A percentile compares a stretch with the other conserved stretches of the same genome.
Evolutionary conservation across 495 filamentous ascomycete genomes (phyloP).

Genomic region (Diplogelasinospora grovesii): DNA sequence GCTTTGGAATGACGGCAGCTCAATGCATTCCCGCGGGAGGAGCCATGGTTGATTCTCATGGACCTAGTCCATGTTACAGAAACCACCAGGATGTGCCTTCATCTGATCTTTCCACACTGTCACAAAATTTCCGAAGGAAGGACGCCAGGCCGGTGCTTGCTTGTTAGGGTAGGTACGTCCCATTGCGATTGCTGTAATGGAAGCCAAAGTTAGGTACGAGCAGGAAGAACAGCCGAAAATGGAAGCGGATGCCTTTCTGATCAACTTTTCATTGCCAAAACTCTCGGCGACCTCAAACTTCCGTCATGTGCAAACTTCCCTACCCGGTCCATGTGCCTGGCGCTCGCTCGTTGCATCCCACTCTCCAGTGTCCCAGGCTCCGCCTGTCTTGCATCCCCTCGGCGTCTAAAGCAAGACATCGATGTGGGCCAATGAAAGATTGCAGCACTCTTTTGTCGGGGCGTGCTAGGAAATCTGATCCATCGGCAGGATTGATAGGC

Average conservation of each 20-base stretch:
- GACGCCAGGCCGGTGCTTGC: neutral
- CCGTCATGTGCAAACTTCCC: neutral
- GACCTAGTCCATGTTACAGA: too few relatives aligned
- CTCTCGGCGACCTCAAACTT: too few relatives aligned
- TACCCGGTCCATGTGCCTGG: neutral
- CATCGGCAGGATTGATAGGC: too few relatives aligned
- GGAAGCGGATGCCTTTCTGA: too few relatives aligned
- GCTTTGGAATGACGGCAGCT: too few relatives aligned
- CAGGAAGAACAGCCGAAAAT: neutral
- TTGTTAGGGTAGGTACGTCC: neutral
- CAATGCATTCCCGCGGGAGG: too few relatives aligned
- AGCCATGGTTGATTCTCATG: too few relatives aligned
- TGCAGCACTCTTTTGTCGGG: too few relatives aligned
- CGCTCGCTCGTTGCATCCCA: neutral
- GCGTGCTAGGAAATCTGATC: too few relatives aligned
- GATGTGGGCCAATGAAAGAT: too few relatives aligned
- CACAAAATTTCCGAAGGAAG: slow-evolving; percentile 17
- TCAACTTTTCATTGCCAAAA: too few relatives aligned
- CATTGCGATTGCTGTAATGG: slow-evolving; percentile 1
- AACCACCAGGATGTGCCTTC: too few relatives aligned
- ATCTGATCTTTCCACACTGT: slow-evolving; percentile 16
- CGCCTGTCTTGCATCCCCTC: neutral
- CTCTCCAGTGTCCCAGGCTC: neutral
- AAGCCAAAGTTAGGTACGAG: neutral
- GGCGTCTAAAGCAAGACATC: neutral